Base-by-base conservation (phyloP, 306 rosid genomes). In the Corylus avellana region DNA sequence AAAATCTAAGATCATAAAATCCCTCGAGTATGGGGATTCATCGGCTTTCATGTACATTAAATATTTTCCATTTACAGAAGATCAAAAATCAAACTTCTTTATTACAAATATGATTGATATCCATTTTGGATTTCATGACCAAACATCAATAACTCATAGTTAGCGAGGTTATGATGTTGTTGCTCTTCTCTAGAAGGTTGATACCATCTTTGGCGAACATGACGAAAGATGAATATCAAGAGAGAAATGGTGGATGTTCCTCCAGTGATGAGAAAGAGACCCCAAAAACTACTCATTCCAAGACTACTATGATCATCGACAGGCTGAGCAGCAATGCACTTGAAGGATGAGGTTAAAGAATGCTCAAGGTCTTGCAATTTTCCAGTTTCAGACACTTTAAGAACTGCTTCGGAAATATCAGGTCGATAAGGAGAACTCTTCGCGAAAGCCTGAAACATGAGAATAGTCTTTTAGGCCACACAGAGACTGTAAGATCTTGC, bases 361-460 rank as follows among this genome's bases (percentile, higher is more conserved):
- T 5, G n/a, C 64, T 73, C 77, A 18, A 73, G 77, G 9, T 54
- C 8, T 27, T 18, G 3, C 49, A 73, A 53, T 22, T 10, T 29
- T 32, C 77, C 66, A 35, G 3, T 53, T 42, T 53, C 77, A 5
- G 63, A 25, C 54, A 73, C 5, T 10, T 54, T 25, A 7, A 73
- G 47, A n/a, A 73, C 50, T 29, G 77, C 77, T 54, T 73, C 18
- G 4, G 50, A 73, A 18, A 73, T 73, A 32, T 73, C 64, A 12
- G 25, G 56, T 22, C 54, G 77, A 73, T 54, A 73, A 4, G 66
- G 77, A 55, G 77, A 73, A 29, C 37, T 29, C 64, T 22, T 73
- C 12, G 54, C 46, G 12, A 73, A 73, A 12, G 62, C 77, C 66
- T 73, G 25, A 27, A 16, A 59, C 12, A 59, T 25, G 14, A 53